Base-by-base conservation (phyloP, 2,329 filamentous ascomycete species). In the Pestalotiopsis sp. region DNA sequence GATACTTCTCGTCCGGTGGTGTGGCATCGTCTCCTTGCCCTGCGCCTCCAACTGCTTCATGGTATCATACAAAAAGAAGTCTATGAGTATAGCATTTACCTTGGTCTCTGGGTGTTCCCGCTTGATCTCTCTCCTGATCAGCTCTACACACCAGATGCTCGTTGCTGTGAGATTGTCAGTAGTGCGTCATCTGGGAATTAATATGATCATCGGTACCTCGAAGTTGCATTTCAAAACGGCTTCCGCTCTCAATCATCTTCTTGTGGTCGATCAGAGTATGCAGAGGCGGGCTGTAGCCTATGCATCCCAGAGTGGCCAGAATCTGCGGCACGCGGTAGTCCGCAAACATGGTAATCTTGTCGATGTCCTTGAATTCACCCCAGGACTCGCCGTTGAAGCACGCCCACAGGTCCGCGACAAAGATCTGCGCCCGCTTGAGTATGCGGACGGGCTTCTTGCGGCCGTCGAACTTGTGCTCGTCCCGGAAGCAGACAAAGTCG, bases 271-370 rank as follows among this genome's bases (percentile, higher is more conserved):
- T 91, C 17, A 90, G 86, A 40, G 86, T 84, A 64, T 94, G 90
- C 58, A 99, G 82, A 0, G 90, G 86, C 0, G 96, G 96, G 71
- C 92, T 94, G 80, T 96, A 98, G 74, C 88, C 89, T 63, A 99
- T 81, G 68, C 94, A 95, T 20, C 93, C 92, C 58, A 98, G 84
- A 10, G 89, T 89, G 74, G 94, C 89, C 40, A 99, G 86, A 73
- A 98, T 96, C 81, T 99, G 96, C 14, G 97, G 97, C 66, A 99
- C 91, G 57, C 96, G 92, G 77, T 99, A 99, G 82, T 99, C 96
- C 76, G 96, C 94, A 83, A 99, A 99, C 91, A 98, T 98, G 69
- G 96, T 99, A 74, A 99, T 92, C 78, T 94, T 94, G 81, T 96
- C 92, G 73, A 99, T 97, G 77, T 99, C 96, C 67, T 89, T 77